A percentile compares a stretch with the other conserved stretches of the same genome.
These are phyloP conservation scores for Takakia lepidozioides DNA, from an alignment of 225 moss, liverwort and hornwort genomes.

Conservation along the genomic window DNA sequence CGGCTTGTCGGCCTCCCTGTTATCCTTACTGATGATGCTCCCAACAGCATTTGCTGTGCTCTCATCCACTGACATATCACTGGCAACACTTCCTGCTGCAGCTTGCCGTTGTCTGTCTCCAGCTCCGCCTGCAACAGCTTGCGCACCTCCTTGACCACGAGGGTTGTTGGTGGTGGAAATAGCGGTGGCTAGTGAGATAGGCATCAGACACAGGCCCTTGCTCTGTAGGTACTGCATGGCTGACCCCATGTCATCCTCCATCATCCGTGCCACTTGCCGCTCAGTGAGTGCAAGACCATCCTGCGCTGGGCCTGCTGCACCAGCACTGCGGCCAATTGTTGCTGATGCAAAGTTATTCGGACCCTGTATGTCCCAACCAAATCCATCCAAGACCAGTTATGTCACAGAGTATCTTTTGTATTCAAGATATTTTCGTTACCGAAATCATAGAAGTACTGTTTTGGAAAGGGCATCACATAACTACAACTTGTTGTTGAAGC, in stretches of 20 bases:
- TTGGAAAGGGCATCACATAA: background rate
- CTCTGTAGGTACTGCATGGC: slow-evolving; percentile 99
- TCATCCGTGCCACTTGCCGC: slow-evolving; percentile 84
- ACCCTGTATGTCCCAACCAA: slow-evolving; percentile 43
- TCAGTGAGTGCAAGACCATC: slow-evolving; percentile 92
- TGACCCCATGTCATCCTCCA: slow-evolving; percentile 99
- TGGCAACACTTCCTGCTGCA: background rate
- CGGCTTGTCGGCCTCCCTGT: background rate
- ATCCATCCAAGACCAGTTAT: too few species aligned
- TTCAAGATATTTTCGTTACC: too few species aligned
- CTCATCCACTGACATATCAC: background rate
- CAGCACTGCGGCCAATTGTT: slow-evolving; percentile 54
- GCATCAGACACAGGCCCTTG: slow-evolving; percentile 96
- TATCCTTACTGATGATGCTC: background rate
- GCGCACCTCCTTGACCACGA: slow-evolving; percentile 30
- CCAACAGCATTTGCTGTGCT: background rate
- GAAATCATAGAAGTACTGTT: too few species aligned
- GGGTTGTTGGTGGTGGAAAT: slow-evolving; percentile 71
- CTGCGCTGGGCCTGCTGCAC: slow-evolving; percentile 46
- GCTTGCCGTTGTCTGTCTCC: background rate
- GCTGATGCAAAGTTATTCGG: slow-evolving; percentile 69
- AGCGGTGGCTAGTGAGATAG: slow-evolving; percentile 90
- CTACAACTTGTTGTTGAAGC: background rate
- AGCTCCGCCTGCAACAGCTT: slow-evolving; percentile 6
- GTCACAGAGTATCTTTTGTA: too few species aligned